Conservation (phyloP, 805 yeast species). For the Ogataea pilisensis region DNA sequence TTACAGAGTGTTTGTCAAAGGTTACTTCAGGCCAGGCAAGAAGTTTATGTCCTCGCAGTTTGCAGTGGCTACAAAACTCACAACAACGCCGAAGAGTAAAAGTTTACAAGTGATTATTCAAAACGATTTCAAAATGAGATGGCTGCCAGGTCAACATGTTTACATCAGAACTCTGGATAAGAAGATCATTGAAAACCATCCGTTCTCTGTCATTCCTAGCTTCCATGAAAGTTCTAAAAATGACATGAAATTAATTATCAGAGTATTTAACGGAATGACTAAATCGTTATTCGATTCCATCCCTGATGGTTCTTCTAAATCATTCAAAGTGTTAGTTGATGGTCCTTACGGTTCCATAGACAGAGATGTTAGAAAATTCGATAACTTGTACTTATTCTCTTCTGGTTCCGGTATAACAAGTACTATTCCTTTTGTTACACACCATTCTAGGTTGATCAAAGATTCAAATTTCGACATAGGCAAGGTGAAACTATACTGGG, state of each 20-base stretch:
- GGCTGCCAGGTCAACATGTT: conserved; percentile 57
- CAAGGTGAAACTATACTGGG: conserved; percentile 42
- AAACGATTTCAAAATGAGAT: conserved; percentile 33
- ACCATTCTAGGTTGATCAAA: conserved; percentile 23
- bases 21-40: conserved; percentile 41
- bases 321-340: conserved; percentile 38
- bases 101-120: conserved; percentile 34
- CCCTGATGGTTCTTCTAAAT: conserved; percentile 23
- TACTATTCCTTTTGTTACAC: conserved; percentile 37
- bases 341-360: conserved; percentile 57
- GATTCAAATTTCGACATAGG: conserved; percentile 17
- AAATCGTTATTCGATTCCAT: conserved; percentile 26
- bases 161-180: conserved; percentile 43
- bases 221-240: conserved; percentile 16
- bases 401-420: conserved; percentile 54
- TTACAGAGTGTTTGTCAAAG: conserved; percentile 43
- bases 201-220: conserved; percentile 46
- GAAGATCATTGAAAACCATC: conserved; percentile 49
- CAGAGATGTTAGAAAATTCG: conserved; percentile 43
- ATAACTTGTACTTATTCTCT: conserved; percentile 37
- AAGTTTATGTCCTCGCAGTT: conserved; percentile 29
- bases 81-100: conserved; percentile 33
- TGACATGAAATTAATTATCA: conserved; percentile 41
- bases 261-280: conserved; percentile 47
- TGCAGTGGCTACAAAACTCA: conserved; percentile 24